Base-by-base conservation (phyloP, 2,329 filamentous ascomycete genomes). In the Penicillium sp. region DNA sequence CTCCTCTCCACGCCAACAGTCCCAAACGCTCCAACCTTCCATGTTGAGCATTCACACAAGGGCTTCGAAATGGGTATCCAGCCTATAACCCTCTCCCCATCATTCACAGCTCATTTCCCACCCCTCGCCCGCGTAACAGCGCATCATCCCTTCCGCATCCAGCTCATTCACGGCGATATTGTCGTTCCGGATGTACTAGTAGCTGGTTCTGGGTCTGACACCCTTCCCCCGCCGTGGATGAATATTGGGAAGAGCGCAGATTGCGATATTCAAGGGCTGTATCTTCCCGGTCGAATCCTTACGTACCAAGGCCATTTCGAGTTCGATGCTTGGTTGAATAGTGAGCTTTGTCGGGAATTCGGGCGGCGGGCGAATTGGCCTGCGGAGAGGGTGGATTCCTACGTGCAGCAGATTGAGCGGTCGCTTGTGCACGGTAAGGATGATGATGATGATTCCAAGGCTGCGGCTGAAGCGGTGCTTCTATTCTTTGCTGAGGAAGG, bases 281-380 rank as follows among this genome's bases (percentile, higher is more conserved):
- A 68, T 24, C 48, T 62, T 26, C 66, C 62, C 0, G 58, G 53
- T 6, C 59, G 67, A 6, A 59, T 70, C 3, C 46, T 70, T n/a
- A 62, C 67, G 1, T 67, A 64, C 30, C 68, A 70, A 15, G 68
- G 68, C 0, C 68, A 70, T 39, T 70, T 68, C 23, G 68, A 70
- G 33, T 67, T 70, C 13, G 66, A 70, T 29, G 44, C 55, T 3
- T 65, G 56, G 13, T 56, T 55, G 13, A 70, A 67, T 21, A 37
- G 44, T 1, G 65, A 66, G 43, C 58, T 63, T 42, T 52, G 55
- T 10, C 24, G 46, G 3, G 65, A 63, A 34, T 68, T 68, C 52
- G 64, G 46, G 3, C 45, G 49, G 10, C 47, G 63, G 13, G 24
- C 15, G 10, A 58, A 58, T 4, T 71, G 68, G 68, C 17, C 58